phyloP scores from a whole-genome alignment of 306 rosid genomes.

The Dalbergia cochinchinensis region DNA sequence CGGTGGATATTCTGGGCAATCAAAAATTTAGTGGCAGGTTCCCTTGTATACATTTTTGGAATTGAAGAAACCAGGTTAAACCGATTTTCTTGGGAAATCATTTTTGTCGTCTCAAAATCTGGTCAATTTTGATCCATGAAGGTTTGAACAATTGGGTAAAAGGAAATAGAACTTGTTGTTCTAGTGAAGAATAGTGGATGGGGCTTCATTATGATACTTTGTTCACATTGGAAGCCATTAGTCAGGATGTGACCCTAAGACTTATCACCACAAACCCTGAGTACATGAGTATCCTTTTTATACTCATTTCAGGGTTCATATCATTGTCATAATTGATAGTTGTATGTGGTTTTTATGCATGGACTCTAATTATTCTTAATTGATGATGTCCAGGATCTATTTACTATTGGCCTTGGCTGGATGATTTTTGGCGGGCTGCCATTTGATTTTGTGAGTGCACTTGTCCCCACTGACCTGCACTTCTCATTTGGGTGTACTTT shows the following conservation, averaged over 20 bases:
- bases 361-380: slow-evolving; percentile 29
- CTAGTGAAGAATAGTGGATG: no score
- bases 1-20: no score
- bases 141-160: no score
- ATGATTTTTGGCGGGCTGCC: slow-evolving; percentile 91
- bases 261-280: no score
- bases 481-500: slow-evolving; percentile 3
- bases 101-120: no score
- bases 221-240: no score
- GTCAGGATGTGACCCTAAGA: no score
- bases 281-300: neutral
- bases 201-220: no score
- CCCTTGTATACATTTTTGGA: neutral
- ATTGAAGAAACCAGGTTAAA: neutral
- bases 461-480: slow-evolving; percentile 4
- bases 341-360: slow-evolving; percentile 7
- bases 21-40: neutral
- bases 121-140: no score
- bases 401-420: slow-evolving; percentile 96
- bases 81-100: no score
- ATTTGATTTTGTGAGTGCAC: slow-evolving; percentile 61
- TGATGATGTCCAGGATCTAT: slow-evolving; percentile 69
- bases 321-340: slow-evolving; percentile 5
- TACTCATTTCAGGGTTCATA: slow-evolving; percentile 9
- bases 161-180: no score